A percentile compares a stretch with the other conserved stretches of the same genome.
Conservation (phyloP, 208 protist genomes). For the Kentomonas sorsogonicus region DNA sequence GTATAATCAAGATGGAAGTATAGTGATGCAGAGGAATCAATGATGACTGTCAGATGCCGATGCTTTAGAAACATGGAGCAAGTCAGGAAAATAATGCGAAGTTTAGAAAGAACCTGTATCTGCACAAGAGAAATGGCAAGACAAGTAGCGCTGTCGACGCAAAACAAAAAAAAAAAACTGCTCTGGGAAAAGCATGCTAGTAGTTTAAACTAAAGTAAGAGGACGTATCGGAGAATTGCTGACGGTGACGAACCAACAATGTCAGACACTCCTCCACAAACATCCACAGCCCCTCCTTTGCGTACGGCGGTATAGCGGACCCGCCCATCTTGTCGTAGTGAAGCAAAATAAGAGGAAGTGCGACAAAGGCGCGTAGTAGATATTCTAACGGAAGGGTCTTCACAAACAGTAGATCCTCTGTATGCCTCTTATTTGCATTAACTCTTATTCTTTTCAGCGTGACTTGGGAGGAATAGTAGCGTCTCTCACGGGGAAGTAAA, state of each 20-base stretch:
- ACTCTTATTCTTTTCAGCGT: not conserved
- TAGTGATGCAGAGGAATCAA: too few relatives aligned
- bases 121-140: too few relatives aligned
- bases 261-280: too few relatives aligned
- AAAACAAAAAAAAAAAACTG: too few relatives aligned
- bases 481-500: slow-evolving; percentile 47
- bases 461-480: slow-evolving; percentile 1
- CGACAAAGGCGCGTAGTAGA: slow-evolving; percentile 66
- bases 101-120: too few relatives aligned
- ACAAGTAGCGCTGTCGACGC: too few relatives aligned
- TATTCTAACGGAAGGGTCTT: slow-evolving; percentile 60
- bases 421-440: not conserved
- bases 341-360: slow-evolving; percentile 61
- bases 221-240: slow-evolving; percentile 26
- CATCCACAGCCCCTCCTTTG: slow-evolving; percentile 52
- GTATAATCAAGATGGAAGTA: too few relatives aligned
- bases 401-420: not conserved
- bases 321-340: slow-evolving; percentile 81
- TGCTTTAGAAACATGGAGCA: too few relatives aligned
- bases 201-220: too few relatives aligned
- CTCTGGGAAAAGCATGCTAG: too few relatives aligned
- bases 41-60: too few relatives aligned
- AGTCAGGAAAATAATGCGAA: too few relatives aligned
- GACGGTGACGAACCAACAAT: slow-evolving; percentile 27
- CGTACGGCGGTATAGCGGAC: slow-evolving; percentile 43